phyloP scores from a whole-genome alignment of 2,329 filamentous ascomycete genomes.

The Alternaria rosae region DNA sequence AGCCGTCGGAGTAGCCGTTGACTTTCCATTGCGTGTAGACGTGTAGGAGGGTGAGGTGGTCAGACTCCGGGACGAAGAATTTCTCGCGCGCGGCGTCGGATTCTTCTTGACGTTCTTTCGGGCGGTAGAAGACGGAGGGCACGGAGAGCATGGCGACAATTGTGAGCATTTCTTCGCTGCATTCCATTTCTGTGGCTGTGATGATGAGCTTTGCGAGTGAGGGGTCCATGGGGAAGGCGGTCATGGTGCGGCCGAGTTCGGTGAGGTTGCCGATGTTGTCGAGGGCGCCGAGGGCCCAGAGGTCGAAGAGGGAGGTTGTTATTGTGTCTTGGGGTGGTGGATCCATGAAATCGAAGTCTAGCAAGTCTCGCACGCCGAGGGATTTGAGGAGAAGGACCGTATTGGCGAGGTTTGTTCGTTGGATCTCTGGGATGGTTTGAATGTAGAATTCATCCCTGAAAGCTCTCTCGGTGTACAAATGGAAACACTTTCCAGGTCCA shows the following conservation, averaged over 20 bases:
- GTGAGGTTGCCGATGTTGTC: slow-evolving; percentile 95
- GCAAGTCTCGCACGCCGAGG: slow-evolving; percentile 87
- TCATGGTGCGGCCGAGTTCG: slow-evolving; percentile 87
- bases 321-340: slow-evolving; percentile 98
- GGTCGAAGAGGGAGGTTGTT: slow-evolving; percentile 93
- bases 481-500: slow-evolving; percentile 92
- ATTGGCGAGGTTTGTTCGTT: slow-evolving; percentile 93
- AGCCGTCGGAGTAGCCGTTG: slow-evolving; percentile 87
- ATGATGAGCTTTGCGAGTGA: slow-evolving; percentile 94
- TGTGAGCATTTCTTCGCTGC: slow-evolving; percentile 96
- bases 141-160: slow-evolving; percentile 99
- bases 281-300: slow-evolving; percentile 93
- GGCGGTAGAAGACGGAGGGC: slow-evolving; percentile 94
- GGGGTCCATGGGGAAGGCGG: slow-evolving; percentile 97
- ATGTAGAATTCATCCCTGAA: slow-evolving; percentile 97
- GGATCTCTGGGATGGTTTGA: slow-evolving; percentile 96
- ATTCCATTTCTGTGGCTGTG: slow-evolving; percentile 86
- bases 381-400: slow-evolving; percentile 95
- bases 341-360: slow-evolving; percentile 99
- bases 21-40: slow-evolving; percentile 95
- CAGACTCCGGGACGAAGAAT: slow-evolving; percentile 97
- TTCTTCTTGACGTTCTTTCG: slow-evolving; percentile 95
- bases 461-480: slow-evolving; percentile 91
- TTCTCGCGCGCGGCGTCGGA: slow-evolving; percentile 95
- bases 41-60: slow-evolving; percentile 93